Conservation (phyloP, 495 filamentous ascomycete genomes). For the Aspergillus wentii region DNA sequence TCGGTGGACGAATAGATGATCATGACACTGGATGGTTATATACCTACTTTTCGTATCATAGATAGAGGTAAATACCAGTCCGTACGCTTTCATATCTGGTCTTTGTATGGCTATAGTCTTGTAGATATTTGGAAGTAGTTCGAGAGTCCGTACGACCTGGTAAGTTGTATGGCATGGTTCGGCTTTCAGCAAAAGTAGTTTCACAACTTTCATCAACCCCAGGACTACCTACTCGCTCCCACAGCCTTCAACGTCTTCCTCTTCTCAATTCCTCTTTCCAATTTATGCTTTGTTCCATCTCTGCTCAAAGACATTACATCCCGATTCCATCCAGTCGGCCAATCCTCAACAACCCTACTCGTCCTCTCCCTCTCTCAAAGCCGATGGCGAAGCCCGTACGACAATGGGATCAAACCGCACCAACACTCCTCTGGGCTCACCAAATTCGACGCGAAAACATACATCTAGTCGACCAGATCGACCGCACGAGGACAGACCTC, state of each 20-base stretch:
- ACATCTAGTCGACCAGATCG: constrained; percentile 16
- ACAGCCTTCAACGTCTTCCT: too few relatives aligned
- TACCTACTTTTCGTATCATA: constrained; percentile 26
- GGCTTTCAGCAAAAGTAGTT: too few relatives aligned
- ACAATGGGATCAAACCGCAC: constrained; percentile 3
- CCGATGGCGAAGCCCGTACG: constrained; percentile 2
- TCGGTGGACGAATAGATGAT: constrained; percentile 21
- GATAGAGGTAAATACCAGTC: constrained; percentile 31
- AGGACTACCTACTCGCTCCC: too few relatives aligned
- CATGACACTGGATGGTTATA: constrained; percentile 26
- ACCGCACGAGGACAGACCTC: constrained; percentile 7
- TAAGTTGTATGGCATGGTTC: too few relatives aligned
- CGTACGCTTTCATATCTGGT: constrained; percentile 14
- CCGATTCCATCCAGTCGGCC: background rate
- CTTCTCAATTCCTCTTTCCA: too few relatives aligned
- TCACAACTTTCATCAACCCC: too few relatives aligned
- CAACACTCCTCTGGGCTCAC: constrained; percentile 29
- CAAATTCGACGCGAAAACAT: constrained; percentile 30
- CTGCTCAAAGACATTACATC: background rate
- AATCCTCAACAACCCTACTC: background rate
- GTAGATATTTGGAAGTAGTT: too few relatives aligned
- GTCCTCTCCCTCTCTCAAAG: background rate
- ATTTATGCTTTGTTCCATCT: too few relatives aligned
- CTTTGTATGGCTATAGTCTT: background rate
- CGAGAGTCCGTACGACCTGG: too few relatives aligned